Base-by-base conservation (phyloP, 345 rosid genomes). In the Rhodomyrtus tomentosa region DNA sequence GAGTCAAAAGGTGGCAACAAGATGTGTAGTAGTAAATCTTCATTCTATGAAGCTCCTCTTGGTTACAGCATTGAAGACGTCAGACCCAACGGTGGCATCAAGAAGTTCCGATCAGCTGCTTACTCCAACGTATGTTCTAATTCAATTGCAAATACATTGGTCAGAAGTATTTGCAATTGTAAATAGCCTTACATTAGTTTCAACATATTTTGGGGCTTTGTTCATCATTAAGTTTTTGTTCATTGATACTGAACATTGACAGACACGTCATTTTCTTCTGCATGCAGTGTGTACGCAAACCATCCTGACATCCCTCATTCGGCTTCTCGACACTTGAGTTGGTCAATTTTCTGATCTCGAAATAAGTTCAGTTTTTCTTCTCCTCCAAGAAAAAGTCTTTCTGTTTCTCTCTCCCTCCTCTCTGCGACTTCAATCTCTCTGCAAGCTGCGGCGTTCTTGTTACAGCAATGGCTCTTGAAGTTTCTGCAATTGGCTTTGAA, bases 21-120 rank as follows among this genome's bases (percentile, higher is more conserved):
- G 92, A 93, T 90, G 93, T 92, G 92, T 84, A 89, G 93, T 88
- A 90, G 90, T 89, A 89, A 86, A 84, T 86, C 92, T 7, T 84
- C 90, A 49, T 92, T 90, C 90, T 94, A 93, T 90, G 98, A 94
- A 94, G 98, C 98, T 89, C 96, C 98, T 62, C 96, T 95, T 36
- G 98, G 95, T 84, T 95, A 94, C 91, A 88, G 93, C 95, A 95
- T 93, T 88, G 98, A 95, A 92, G 98, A 95, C 95, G 80, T 95
- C 86, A 91, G 98, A 84, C 98, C 98, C 18, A 90, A 91, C 88
- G 96, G 98, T 59, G 98, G 95, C 89, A 93, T 94, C 93, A 92
- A 90, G 96, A 95, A 95, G 87, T 95, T 93, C 93, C 87, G 94
- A 91, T 93, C 98, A 87, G 95, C 95, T 93, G 98, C 95, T 11